Evolutionary conservation across 1,284 basidiomycete genomes (phyloP).

Genomic region (Ustilago tritici): DNA sequence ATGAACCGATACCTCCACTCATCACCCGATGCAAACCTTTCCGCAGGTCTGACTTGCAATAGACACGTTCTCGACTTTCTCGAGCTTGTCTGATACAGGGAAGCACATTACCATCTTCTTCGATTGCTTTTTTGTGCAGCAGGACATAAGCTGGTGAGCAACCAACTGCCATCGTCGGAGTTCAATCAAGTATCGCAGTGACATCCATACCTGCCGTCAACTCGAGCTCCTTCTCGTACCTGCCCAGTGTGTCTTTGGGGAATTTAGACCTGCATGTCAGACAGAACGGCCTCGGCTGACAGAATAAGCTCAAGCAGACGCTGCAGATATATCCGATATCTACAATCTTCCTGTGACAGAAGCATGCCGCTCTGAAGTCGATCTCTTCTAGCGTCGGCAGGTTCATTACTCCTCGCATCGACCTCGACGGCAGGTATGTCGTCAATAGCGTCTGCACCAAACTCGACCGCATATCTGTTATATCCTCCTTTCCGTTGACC

Average conservation of each 20-base stretch:
- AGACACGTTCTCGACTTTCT: neutral
- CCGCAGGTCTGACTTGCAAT: neutral
- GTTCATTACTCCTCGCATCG: slow-evolving; percentile 81
- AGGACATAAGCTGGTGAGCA: neutral
- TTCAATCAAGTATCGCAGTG: neutral
- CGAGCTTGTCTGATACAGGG: neutral
- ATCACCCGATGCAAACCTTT: neutral
- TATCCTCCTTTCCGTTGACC: slow-evolving; percentile 49
- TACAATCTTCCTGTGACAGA: slow-evolving; percentile 96
- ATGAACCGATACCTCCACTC: neutral
- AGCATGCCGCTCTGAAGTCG: slow-evolving; percentile 97
- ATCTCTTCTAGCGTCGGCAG: slow-evolving; percentile 93
- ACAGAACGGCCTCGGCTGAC: slow-evolving; percentile 41
- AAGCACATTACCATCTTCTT: neutral
- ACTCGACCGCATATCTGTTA: slow-evolving; percentile 38
- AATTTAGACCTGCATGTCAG: slow-evolving; percentile 51
- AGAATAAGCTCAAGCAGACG: slow-evolving; percentile 65
- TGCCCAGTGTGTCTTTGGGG: slow-evolving; percentile 28
- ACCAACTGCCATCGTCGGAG: neutral
- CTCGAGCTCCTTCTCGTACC: slow-evolving; percentile 35
- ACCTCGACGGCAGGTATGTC: slow-evolving; percentile 65
- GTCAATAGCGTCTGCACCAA: slow-evolving; percentile 61
- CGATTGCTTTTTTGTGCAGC: neutral
- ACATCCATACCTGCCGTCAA: slow-evolving; percentile 17
- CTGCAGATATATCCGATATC: slow-evolving; percentile 95